Base-by-base conservation (phyloP, 345 rosid genomes). In the Cardamine resedifolia region DNA sequence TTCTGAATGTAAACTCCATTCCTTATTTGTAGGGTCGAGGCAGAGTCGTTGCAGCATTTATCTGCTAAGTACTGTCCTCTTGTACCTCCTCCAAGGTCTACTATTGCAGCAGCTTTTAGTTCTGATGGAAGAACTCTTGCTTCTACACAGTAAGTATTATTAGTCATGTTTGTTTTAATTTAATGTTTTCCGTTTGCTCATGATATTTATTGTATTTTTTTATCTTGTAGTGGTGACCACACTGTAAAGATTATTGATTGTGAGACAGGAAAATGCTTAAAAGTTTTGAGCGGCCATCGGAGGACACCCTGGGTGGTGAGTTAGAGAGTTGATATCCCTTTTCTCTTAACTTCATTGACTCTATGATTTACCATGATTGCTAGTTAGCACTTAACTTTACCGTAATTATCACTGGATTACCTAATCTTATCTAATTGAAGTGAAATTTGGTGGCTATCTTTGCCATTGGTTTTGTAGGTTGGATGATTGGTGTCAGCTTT, bases 271-370 rank as follows among this genome's bases (percentile, higher is more conserved):
- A 84, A 83, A 71, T 94, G 98, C 85, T 83, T 89, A 74, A 94
- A 94, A 81, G 96, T 91, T 66, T 81, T 94, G 81, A 86, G 76
- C 27, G 98, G 98, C 78, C 98, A 94, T 81, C 85, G 95, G 74
- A 84, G 97, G 78, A 94, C 98, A 33, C 98, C 98, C 3, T 94
- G 98, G 98, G 98, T 94, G 92, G 98, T 94, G 84, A 86, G 97
- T 79, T 68, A 38, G 60, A 18, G 24, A 64, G 10, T 62, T n/a
- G 15, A 27, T 68, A 47, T 68, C 56, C 24, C 20, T 44, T 74
- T 57, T 21, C 18, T 36, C 10, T n/a, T 61, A 18, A 47, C 61
- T 50, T 76, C 48, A 26, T 45, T 57, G 60, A 11, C 51, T 77
- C 53, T 65, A 28, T 47, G 48, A 30, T 27, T 64, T 48, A 27